These are phyloP conservation scores for Daldinia eschscholtzii DNA, from an alignment of 2,329 filamentous ascomycete genomes.

Conservation along the genomic window DNA sequence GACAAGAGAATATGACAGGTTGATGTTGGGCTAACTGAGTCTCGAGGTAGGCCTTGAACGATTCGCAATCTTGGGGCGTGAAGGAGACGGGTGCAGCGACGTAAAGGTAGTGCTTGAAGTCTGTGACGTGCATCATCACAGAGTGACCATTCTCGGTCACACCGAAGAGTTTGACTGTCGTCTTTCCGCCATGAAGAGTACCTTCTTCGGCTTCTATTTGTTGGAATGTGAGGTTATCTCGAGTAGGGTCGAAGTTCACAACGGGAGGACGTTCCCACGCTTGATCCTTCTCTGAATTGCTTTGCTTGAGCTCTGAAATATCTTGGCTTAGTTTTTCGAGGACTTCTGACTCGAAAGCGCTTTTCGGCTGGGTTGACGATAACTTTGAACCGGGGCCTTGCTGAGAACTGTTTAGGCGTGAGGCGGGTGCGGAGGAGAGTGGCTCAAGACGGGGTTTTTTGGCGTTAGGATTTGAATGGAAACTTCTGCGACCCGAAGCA, in stretches of 20 bases:
- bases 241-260: slow-evolving; percentile 65
- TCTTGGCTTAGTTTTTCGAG: slow-evolving; percentile 97
- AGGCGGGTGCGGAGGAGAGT: slow-evolving; percentile 66
- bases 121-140: slow-evolving; percentile 92
- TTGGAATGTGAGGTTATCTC: slow-evolving; percentile 86
- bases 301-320: slow-evolving; percentile 85
- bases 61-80: slow-evolving; percentile 78
- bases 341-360: slow-evolving; percentile 92
- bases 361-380: slow-evolving; percentile 84
- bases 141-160: slow-evolving; percentile 88
- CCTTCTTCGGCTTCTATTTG: slow-evolving; percentile 97
- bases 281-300: slow-evolving; percentile 93
- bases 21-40: slow-evolving; percentile 79
- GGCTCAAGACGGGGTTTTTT: slow-evolving; percentile 89
- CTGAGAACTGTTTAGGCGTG: slow-evolving; percentile 73
- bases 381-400: slow-evolving; percentile 71
- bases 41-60: slow-evolving; percentile 86
- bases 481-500: slow-evolving; percentile 73
- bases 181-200: slow-evolving; percentile 77
- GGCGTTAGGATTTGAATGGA: slow-evolving; percentile 66
- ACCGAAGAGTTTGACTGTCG: slow-evolving; percentile 91
- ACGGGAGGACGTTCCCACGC: slow-evolving; percentile 80
- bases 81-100: slow-evolving; percentile 89
- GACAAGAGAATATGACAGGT: slow-evolving; percentile 81
- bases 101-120: slow-evolving; percentile 97